A percentile compares a stretch with the other conserved stretches of the same genome.
Conservation (phyloP, 768 basidiomycete genomes). For the Clavulina sp. region DNA sequence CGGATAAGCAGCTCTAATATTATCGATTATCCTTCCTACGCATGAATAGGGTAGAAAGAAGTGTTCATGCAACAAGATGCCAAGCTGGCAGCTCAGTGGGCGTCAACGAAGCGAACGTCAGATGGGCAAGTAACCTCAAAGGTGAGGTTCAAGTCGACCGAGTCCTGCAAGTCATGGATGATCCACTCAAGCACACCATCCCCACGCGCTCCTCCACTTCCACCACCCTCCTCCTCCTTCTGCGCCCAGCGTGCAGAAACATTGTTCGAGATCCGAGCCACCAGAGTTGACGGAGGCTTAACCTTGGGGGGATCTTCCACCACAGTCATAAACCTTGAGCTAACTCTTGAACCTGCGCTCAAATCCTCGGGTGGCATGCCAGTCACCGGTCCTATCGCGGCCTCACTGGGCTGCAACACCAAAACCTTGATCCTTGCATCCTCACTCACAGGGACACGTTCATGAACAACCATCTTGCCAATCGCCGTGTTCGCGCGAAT, state of each 20-base stretch:
- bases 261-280: constrained; percentile 22
- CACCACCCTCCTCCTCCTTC: constrained; percentile 14
- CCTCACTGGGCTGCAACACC: constrained; percentile 5
- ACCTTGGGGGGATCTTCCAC: constrained; percentile 20
- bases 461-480: constrained; percentile 2
- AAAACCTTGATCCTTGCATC: constrained; percentile 8
- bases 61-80: too few species aligned
- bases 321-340: background rate
- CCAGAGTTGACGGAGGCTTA: constrained; percentile 28
- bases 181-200: constrained; percentile 40
- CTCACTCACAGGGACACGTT: constrained; percentile 8
- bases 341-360: background rate
- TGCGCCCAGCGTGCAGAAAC: constrained; percentile 19
- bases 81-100: too few species aligned
- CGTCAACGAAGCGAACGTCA: too few species aligned
- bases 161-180: constrained; percentile 25
- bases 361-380: too few species aligned
- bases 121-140: constrained; percentile 37
- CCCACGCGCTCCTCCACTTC: background rate
- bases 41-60: too few species aligned
- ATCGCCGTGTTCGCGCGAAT: background rate
- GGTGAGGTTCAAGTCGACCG: constrained; percentile 28
- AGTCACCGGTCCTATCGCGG: too few species aligned
- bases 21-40: too few species aligned
- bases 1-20: too few species aligned